Evolutionary conservation across 2,329 filamentous ascomycete species (phyloP).

Genomic region (Capronia epimyces): DNA sequence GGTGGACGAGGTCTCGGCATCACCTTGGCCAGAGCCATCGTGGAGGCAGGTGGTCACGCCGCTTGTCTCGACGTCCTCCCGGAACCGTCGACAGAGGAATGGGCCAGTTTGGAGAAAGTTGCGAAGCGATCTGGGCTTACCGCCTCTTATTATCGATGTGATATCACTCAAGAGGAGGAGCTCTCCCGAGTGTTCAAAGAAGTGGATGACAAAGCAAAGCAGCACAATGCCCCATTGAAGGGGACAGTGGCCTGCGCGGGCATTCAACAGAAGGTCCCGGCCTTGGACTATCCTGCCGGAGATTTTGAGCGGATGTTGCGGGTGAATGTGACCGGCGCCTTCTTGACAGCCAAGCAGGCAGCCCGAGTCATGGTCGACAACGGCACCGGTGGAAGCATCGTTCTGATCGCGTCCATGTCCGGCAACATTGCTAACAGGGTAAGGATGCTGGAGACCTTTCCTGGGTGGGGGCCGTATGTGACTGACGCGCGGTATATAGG

Average conservation of each 20-base stretch:
- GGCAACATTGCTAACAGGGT: constrained; percentile 53
- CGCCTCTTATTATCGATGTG: constrained; percentile 69
- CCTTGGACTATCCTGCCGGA: constrained; percentile 19
- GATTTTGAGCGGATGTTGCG: constrained; percentile 33
- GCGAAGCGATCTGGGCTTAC: constrained; percentile 31
- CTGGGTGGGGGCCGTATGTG: background rate
- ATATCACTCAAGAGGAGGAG: constrained; percentile 66
- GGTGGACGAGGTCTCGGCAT: constrained; percentile 9
- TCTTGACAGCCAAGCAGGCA: constrained; percentile 35
- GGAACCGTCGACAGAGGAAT: constrained; percentile 43
- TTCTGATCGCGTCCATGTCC: constrained; percentile 60
- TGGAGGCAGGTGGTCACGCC: constrained; percentile 8
- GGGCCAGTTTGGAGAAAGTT: constrained; percentile 38
- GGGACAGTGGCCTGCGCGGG: constrained; percentile 38
- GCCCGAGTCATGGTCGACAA: constrained; percentile 50
- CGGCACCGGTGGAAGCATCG: constrained; percentile 54
- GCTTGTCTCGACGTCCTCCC: constrained; percentile 40
- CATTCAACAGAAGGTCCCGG: constrained; percentile 41
- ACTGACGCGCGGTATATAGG: constrained; percentile 18
- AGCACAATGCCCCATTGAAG: constrained; percentile 52
- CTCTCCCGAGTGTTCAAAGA: constrained; percentile 63
- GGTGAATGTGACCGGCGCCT: constrained; percentile 37
- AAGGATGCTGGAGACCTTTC: constrained; percentile 38
- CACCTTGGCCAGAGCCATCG: constrained; percentile 2
- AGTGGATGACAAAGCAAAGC: constrained; percentile 66